Conservation (phyloP, 1,284 basidiomycete genomes). For the Ceratobasidium sp. region DNA sequence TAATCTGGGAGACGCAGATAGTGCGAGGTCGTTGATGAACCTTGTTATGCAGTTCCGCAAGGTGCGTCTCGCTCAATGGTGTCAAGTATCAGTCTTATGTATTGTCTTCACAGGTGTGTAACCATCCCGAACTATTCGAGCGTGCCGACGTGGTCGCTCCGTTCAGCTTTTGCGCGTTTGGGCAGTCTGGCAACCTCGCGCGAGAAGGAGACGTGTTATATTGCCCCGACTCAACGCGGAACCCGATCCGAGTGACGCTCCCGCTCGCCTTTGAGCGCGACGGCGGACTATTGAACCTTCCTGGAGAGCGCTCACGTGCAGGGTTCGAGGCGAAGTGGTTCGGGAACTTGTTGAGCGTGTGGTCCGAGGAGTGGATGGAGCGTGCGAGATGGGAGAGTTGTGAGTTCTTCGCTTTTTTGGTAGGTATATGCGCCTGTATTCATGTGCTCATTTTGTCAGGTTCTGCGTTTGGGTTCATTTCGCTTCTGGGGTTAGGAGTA, state of each 20-base stretch:
- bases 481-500: constrained; percentile 65
- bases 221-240: constrained; percentile 87
- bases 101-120: constrained; percentile 82
- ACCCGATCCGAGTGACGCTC: constrained; percentile 84
- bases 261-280: constrained; percentile 86
- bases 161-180: constrained; percentile 89
- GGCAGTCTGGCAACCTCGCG: constrained; percentile 82
- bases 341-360: constrained; percentile 88
- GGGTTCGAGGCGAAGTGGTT: constrained; percentile 75
- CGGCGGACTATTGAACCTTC: constrained; percentile 80
- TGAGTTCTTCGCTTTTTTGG: constrained; percentile 58
- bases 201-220: constrained; percentile 90
- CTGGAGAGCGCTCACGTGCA: constrained; percentile 69
- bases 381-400: constrained; percentile 76
- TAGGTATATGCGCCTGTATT: not conserved
- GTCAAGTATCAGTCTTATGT: too few species aligned
- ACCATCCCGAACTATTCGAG: constrained; percentile 98
- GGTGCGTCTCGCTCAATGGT: constrained; percentile 61
- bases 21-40: constrained; percentile 96
- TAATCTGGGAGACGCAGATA: constrained; percentile 89
- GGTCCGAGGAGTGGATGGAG: constrained; percentile 87
- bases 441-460: constrained; percentile 50
- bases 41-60: constrained; percentile 99
- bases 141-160: constrained; percentile 96
- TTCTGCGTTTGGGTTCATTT: constrained; percentile 80